Evolutionary conservation across 768 basidiomycete genomes (phyloP).

Genomic region (Amanita inopinata): DNA sequence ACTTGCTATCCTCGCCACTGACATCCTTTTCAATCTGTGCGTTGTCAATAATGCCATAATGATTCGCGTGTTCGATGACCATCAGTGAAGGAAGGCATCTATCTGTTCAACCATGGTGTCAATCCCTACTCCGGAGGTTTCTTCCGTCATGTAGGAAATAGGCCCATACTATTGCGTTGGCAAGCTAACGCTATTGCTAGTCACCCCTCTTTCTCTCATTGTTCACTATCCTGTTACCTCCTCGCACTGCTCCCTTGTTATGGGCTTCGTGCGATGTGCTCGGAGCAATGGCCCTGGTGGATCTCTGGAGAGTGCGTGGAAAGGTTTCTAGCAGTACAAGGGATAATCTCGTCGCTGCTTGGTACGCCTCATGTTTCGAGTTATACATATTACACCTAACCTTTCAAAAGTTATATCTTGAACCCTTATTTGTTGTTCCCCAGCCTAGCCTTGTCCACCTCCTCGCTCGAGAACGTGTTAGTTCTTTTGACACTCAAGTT

Average conservation of each 20-base stretch:
- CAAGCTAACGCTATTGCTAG: conserved; percentile 26
- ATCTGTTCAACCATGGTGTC: conserved; percentile 64
- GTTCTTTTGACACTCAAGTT: conserved; percentile 59
- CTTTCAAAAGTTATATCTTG: conserved; percentile 57
- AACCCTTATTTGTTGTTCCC: conserved; percentile 86
- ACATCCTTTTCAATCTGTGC: conserved; percentile 71
- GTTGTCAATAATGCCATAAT: conserved; percentile 18
- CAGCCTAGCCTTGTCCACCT: conserved; percentile 73
- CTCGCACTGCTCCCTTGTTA: conserved; percentile 40
- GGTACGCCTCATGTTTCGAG: conserved; percentile 35
- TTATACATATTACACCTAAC: conserved; percentile 7
- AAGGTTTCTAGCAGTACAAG: conserved; percentile 35
- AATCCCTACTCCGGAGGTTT: conserved; percentile 84
- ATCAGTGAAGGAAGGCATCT: conserved; percentile 84
- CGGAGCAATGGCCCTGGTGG: conserved; percentile 58
- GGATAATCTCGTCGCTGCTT: conserved; percentile 52
- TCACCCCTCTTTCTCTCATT: conserved; percentile 72
- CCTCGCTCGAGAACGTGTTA: conserved; percentile 71
- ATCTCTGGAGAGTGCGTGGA: conserved; percentile 59
- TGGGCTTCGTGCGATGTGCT: conserved; percentile 66
- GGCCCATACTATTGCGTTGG: neutral
- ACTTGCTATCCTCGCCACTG: conserved; percentile 72
- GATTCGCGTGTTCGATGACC: conserved; percentile 1
- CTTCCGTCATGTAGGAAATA: conserved; percentile 65
- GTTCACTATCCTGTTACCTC: conserved; percentile 63